phyloP scores from a whole-genome alignment of 1,284 basidiomycete species.

The Austropuccinia psidii region DNA sequence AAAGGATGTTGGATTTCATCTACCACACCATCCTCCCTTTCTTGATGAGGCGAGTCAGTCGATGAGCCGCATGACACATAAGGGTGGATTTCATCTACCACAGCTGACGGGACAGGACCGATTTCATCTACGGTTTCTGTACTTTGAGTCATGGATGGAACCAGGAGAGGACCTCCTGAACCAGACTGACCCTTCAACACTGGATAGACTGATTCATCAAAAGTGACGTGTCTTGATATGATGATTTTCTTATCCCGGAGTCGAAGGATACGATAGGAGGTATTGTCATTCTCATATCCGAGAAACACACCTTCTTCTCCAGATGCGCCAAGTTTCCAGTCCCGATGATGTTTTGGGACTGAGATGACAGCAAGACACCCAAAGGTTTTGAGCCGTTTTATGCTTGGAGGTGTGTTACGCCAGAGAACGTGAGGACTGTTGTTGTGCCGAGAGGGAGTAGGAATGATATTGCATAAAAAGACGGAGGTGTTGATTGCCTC shows the following conservation, averaged over 20 bases:
- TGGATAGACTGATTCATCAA: neutral
- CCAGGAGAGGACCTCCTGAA: too few relatives aligned
- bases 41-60: too few relatives aligned
- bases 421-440: neutral
- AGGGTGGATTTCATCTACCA: too few relatives aligned
- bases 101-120: too few relatives aligned
- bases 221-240: neutral
- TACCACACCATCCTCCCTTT: too few relatives aligned
- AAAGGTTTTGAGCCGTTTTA: neutral
- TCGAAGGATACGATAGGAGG: neutral
- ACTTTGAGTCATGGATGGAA: too few relatives aligned
- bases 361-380: neutral
- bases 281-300: neutral
- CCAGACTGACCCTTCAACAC: too few relatives aligned
- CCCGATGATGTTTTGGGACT: neutral
- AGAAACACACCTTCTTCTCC: neutral
- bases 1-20: too few relatives aligned
- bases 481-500: neutral
- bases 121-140: too few relatives aligned
- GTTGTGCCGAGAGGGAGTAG: neutral
- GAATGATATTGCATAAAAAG: neutral
- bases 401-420: neutral
- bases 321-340: neutral
- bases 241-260: neutral
- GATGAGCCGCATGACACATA: too few relatives aligned